These are phyloP conservation scores for Pleurotus platypus DNA, from an alignment of 768 basidiomycete species.

Conservation along the genomic window DNA sequence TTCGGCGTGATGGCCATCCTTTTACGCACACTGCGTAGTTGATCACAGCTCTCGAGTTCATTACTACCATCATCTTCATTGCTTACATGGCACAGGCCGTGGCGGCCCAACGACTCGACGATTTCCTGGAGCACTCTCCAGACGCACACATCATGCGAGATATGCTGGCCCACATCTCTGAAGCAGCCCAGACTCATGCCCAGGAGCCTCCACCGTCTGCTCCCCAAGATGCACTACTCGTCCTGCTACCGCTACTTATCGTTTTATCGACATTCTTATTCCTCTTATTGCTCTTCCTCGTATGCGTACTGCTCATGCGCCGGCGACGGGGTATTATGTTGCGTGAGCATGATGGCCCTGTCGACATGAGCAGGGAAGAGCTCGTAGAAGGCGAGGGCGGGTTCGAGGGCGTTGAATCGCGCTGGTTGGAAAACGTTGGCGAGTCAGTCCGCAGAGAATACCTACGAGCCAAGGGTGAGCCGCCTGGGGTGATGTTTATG, in stretches of 20 bases:
- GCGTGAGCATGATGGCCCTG: conserved; percentile 85
- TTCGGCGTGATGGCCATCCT: neutral
- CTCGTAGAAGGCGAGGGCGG: conserved; percentile 90
- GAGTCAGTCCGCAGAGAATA: conserved; percentile 72
- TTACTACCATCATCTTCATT: neutral
- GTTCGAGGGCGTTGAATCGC: conserved; percentile 84
- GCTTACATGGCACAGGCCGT: neutral
- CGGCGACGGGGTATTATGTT: conserved; percentile 73
- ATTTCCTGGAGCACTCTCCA: neutral
- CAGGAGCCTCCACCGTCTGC: conserved; percentile 21
- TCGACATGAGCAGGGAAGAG: conserved; percentile 91
- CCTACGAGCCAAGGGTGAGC: conserved; percentile 80
- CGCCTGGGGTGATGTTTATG: conserved; percentile 7
- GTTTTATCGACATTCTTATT: conserved; percentile 91
- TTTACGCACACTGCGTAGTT: neutral
- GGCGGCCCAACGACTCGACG: neutral
- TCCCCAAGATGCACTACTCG: conserved; percentile 63
- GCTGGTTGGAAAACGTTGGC: conserved; percentile 85
- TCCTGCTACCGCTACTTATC: conserved; percentile 92
- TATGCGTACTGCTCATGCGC: conserved; percentile 84
- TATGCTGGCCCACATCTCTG: neutral
- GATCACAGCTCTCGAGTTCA: neutral
- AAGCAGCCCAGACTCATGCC: neutral
- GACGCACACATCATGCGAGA: neutral
- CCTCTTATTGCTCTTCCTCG: conserved; percentile 85